Evolutionary conservation across 2,329 filamentous ascomycete species (phyloP).

Genomic region (Parascedosporium putredinis): DNA sequence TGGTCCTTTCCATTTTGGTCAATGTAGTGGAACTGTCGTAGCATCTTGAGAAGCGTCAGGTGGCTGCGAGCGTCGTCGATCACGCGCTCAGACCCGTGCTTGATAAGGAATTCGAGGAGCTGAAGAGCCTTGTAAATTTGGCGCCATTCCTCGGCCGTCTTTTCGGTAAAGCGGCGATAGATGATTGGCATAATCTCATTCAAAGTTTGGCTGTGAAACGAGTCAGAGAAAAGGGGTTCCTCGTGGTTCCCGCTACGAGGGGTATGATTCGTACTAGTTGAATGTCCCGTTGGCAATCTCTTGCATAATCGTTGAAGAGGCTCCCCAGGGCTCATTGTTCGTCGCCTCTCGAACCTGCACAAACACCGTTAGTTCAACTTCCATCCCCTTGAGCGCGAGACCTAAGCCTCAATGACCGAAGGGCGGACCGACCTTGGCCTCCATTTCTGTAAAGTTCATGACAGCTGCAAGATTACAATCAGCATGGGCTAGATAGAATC

Average conservation of each 20-base stretch:
- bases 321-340: constrained; percentile 97
- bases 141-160: constrained; percentile 94
- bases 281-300: constrained; percentile 97
- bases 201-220: constrained; percentile 63
- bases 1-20: constrained; percentile 96
- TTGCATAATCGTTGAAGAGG: constrained; percentile 78
- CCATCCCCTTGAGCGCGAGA: too few species aligned
- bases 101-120: constrained; percentile 92
- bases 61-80: constrained; percentile 95
- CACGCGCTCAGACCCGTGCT: constrained; percentile 94
- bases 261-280: constrained; percentile 88
- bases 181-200: constrained; percentile 99
- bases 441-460: constrained; percentile 98
- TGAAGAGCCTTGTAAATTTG: constrained; percentile 99
- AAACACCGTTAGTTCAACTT: too few species aligned
- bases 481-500: constrained; percentile 6
- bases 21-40: constrained; percentile 96
- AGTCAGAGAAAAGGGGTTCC: too few species aligned
- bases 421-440: constrained; percentile 45
- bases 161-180: constrained; percentile 97
- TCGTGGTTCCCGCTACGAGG: too few species aligned
- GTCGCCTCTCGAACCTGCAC: constrained; percentile 86
- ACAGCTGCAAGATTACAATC: constrained; percentile 49
- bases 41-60: constrained; percentile 92
- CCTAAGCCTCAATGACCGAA: too few species aligned